These are phyloP conservation scores for Mrakia blollopis DNA, from an alignment of 768 basidiomycete genomes.

Conservation along the genomic window DNA sequence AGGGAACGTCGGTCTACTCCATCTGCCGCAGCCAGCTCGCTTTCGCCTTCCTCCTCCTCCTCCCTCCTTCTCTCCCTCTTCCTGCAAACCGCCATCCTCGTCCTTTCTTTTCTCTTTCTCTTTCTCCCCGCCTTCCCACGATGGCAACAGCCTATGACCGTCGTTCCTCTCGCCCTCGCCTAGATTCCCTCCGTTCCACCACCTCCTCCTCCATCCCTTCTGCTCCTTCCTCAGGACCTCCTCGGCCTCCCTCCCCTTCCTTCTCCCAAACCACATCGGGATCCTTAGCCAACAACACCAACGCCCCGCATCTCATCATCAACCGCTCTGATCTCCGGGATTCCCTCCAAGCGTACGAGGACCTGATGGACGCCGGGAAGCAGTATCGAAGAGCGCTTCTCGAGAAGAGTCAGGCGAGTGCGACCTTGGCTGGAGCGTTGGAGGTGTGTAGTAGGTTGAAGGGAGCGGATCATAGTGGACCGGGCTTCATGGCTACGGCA, in stretches of 20 bases:
- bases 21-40: neutral
- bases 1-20: no score
- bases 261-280: slow-evolving; percentile 75
- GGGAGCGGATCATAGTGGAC: slow-evolving; percentile 46
- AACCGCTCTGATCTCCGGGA: slow-evolving; percentile 67
- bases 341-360: neutral
- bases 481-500: slow-evolving; percentile 75
- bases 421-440: slow-evolving; percentile 79
- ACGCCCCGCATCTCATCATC: slow-evolving; percentile 20
- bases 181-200: slow-evolving; percentile 20
- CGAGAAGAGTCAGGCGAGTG: slow-evolving; percentile 74
- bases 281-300: slow-evolving; percentile 45
- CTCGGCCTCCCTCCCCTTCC: slow-evolving; percentile 68
- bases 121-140: no score
- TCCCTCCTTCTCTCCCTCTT: neutral
- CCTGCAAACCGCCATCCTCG: neutral
- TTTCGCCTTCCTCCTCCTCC: neutral
- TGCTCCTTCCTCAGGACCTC: neutral
- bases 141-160: slow-evolving; percentile 20
- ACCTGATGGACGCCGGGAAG: slow-evolving; percentile 73
- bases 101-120: neutral
- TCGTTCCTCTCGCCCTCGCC: slow-evolving; percentile 3
- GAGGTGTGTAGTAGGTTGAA: slow-evolving; percentile 55
- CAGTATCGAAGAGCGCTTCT: slow-evolving; percentile 75
- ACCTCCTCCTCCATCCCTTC: neutral